Base-by-base conservation (phyloP, 2,329 filamentous ascomycete genomes). In the Trichoderma endophyticum region DNA sequence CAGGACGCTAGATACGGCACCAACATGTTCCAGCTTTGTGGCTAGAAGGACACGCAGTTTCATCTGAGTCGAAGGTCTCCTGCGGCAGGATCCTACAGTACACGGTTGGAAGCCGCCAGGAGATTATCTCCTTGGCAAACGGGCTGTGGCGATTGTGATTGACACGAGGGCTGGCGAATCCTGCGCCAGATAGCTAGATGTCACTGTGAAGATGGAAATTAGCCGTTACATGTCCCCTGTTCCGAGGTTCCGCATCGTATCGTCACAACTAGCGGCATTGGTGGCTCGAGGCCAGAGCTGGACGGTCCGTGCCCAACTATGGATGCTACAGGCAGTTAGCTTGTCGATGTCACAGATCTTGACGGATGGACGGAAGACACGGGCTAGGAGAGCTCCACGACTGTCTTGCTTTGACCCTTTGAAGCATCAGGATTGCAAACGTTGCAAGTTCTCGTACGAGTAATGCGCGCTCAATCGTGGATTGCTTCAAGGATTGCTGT, bases 1-100 rank as follows among this genome's bases (percentile, higher is more conserved):
- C 32, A n/a, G 56, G 66, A 30, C 67, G 56, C 67, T 62, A 24
- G 67, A 69, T 51, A 32, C 65, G 65, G 56, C 65, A 48, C 51
- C 54, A 67, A 34, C 51, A 59, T 67, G 64, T 67, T 43, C 64
- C 64, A 43, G 34, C 28, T 30, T 54, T 18, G 54, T 18, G 54
- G 65, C 65, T 66, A 57, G 21, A 61, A 51, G 36, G 32, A 62
- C 39, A 34, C 36, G 36, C 54, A 61, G 67, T 70, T 70, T 62
- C 57, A 39, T 28, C 67, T 15, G 24, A n/a, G 60, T 36, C 3
- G 11, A 54, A 67, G n/a, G 9, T 24, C 64, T 67, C 51, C 56
- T 62, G 57, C 14, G 28, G 4, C 14, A 51, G 28, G 39, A 48
- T 51, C 26, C 64, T 36, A 21, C 14, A 7, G 28, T 32, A 14